Base-by-base conservation (phyloP, 768 basidiomycete species). In the Boletus speciosus region DNA sequence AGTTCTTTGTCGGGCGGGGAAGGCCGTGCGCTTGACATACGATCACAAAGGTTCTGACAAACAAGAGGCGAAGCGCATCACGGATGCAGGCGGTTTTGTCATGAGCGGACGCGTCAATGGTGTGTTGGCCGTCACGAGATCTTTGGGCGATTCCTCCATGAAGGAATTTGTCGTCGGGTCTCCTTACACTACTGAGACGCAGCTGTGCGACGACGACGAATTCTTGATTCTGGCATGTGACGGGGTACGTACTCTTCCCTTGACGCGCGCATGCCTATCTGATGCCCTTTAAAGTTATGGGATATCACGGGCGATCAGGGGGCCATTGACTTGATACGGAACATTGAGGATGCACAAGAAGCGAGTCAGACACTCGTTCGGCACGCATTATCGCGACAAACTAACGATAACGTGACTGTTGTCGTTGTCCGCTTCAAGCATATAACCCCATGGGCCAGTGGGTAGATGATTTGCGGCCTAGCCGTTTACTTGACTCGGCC, bases 71-170 rank as follows among this genome's bases (percentile, higher is more conserved):
- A 98, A 97, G 73, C 83, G 97, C 21, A 98, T 99, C 69, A 94
- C 82, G 46, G 97, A 98, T 66, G 97, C 97, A 0, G 97, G 97
- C 10, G 97, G 97, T 2, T 99, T 98, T 67, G 95, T 99, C 21
- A 86, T 99, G 90, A 96, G 96, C 65, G 97, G 96, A 58, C 84
- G 97, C 12, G 97, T 99, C 34, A 99, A 99, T 61, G 97, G 96
- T 59, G 95, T 98, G 39, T 76, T 99, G 51, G 94, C 94, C 6
- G 97, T 99, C 29, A 99, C 97, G 16, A 81, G 97, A 54, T 93
- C 93, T 64, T 75, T 99, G 52, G 97, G 97, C 34, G 97, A 99
- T 66, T 90, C 93, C 2, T 90, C 93, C 7, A 98, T 99, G 97
- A 99, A 99, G 73, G 97, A 99, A 65, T 99, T 95, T 69, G 97